phyloP scores from a whole-genome alignment of 345 rosid species.

The Gossypium stocksii region DNA sequence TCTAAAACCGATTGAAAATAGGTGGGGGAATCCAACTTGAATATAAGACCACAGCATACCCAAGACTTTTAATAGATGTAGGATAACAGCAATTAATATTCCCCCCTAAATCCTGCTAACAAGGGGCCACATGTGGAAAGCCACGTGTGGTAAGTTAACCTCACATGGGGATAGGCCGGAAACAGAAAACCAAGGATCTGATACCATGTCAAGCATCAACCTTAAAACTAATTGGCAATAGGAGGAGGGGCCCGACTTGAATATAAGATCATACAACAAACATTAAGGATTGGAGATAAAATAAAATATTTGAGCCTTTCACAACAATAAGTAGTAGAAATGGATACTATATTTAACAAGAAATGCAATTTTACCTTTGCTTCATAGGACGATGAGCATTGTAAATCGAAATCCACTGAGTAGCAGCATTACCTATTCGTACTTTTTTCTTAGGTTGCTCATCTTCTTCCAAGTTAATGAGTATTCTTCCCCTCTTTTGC shows the following conservation, averaged over 20 bases:
- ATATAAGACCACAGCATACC: not conserved
- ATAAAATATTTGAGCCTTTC: not conserved
- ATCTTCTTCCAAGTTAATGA: not conserved
- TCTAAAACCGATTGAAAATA: not conserved
- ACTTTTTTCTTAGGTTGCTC: slow-evolving; percentile 2
- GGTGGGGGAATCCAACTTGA: not conserved
- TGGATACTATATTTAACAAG: not conserved
- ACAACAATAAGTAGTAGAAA: not conserved
- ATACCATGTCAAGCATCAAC: not conserved
- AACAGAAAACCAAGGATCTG: not conserved
- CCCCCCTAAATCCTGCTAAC: not conserved
- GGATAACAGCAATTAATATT: not conserved
- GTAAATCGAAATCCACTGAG: not conserved
- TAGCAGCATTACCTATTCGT: not conserved
- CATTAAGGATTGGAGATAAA: not conserved
- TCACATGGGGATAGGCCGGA: not conserved
- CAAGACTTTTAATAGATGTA: not conserved
- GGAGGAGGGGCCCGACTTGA: not conserved
- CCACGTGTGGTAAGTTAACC: not conserved
- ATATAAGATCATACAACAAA: not conserved
- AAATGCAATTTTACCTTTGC: not conserved
- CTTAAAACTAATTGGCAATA: not conserved
- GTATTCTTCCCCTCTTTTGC: not conserved
- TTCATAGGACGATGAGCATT: not conserved
- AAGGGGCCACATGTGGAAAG: not conserved